Evolutionary conservation across 169 alveolate species (phyloP), one percentile per base, ranked within the genome.

Genomic region (Cryptosporidium baileyi): DNA sequence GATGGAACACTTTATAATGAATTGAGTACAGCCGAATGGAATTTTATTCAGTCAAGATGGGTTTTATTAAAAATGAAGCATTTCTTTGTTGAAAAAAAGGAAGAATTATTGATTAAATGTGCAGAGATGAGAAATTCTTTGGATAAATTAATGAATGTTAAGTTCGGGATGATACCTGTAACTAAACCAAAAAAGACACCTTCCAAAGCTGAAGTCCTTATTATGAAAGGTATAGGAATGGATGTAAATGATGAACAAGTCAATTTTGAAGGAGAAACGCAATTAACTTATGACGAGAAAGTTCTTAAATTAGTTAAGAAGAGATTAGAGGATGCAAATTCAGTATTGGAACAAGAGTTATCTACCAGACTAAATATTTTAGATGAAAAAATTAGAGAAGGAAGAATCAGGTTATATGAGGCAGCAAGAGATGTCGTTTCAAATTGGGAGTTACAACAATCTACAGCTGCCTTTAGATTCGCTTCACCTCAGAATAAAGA

Each of bases 401-500:
- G 85, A 13, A 51, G 67, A 30, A 57, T 74, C 11, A 52, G 74
- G 36, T 24, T 74, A 5, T 67, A 74, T 54, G 85, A 74, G n/a
- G 74, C 85, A 32, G 85, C 85, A 7, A 74, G 85, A n/a, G 85
- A 74, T 8, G 85, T 74, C 54, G 63, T 59, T 15, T 36, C 85
- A 22, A 74, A 40, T 54, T 74, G 85, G 85, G 85, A 74, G 41
- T 26, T 54, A 24, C 85, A 74, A 34, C 85, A 74, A 24, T 36
- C 74, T n/a, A 74, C 85, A 19, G 85, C 85, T 22, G 60, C 85
- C 28, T 74, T 74, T 51, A 74, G 85, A 19, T 74, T 54, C 40
- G 85, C 85, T 41, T 74, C 85, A 52, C 85, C 85, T 40, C 85
- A 74, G 34, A 74, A 74, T 40, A 74, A 74, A 38, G 85, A 74